These are phyloP conservation scores for Trichoderma koningiopsis DNA, from an alignment of 2,329 filamentous ascomycete genomes.

Conservation along the genomic window DNA sequence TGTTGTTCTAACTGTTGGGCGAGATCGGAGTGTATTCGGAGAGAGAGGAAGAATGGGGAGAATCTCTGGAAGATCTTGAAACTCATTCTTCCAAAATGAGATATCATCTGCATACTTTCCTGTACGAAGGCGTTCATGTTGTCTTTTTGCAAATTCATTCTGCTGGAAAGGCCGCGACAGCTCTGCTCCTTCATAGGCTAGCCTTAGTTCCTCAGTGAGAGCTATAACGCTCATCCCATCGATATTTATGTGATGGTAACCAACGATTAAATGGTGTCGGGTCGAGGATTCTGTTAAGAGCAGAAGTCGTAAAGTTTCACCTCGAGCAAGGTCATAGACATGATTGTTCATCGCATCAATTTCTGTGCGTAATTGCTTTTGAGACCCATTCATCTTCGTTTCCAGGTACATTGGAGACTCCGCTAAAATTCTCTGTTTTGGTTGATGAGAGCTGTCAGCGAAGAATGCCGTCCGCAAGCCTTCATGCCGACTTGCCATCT, in stretches of 20 bases:
- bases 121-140: constrained; percentile 34
- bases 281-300: constrained; percentile 38
- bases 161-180: constrained; percentile 37
- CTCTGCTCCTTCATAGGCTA: constrained; percentile 40
- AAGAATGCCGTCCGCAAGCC: too few relatives aligned
- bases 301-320: constrained; percentile 37
- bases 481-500: too few relatives aligned
- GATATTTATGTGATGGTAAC: constrained; percentile 53
- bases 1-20: too few relatives aligned
- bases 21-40: too few relatives aligned
- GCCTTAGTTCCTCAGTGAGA: constrained; percentile 48
- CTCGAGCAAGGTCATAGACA: constrained; percentile 16
- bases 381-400: too few relatives aligned
- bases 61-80: too few relatives aligned
- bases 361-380: too few relatives aligned
- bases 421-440: too few relatives aligned
- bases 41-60: too few relatives aligned
- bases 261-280: constrained; percentile 46
- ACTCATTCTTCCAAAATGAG: neutral
- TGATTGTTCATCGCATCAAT: too few relatives aligned
- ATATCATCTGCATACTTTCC: constrained; percentile 27
- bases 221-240: constrained; percentile 50
- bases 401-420: too few relatives aligned
- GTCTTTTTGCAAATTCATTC: constrained; percentile 39
- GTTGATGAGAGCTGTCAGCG: too few relatives aligned